Percentiles rank a stretch among this genome's conserved stretches.
phyloP scores from a whole-genome alignment of 371 early-diverging fungal genomes.

The Mortierella sp. region DNA sequence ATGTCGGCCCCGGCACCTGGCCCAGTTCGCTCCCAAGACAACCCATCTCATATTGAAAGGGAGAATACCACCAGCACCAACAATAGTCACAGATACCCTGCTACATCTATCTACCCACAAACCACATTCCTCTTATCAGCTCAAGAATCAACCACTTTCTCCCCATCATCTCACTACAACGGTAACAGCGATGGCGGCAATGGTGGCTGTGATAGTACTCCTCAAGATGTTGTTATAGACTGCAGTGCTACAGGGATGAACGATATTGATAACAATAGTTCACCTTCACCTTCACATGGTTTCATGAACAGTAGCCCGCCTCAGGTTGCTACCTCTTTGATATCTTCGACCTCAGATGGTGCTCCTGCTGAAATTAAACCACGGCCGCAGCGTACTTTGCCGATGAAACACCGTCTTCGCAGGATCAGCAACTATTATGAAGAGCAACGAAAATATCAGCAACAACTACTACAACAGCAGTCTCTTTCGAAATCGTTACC shows the following conservation, averaged over 20 bases:
- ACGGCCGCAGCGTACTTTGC: slow-evolving; percentile 14
- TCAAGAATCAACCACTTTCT: not conserved
- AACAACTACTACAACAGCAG: slow-evolving; percentile 2
- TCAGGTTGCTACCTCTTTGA: not conserved
- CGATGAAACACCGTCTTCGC: slow-evolving; percentile 26
- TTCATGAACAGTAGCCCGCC: not conserved
- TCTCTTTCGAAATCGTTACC: slow-evolving; percentile 10
- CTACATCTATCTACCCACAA: not conserved
- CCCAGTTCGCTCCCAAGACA: not conserved
- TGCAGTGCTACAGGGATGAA: too few relatives aligned
- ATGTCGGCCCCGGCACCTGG: not conserved
- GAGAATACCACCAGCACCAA: not conserved
- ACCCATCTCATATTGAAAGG: not conserved
- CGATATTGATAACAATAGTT: too few relatives aligned
- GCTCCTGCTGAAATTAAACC: not conserved
- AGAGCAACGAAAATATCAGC: slow-evolving; percentile 13
- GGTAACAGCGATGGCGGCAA: not conserved
- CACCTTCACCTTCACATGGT: not conserved
- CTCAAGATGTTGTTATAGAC: not conserved
- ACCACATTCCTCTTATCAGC: slow-evolving; percentile 7
- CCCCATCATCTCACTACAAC: not conserved
- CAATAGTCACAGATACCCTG: not conserved
- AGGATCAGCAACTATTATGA: slow-evolving; percentile 24
- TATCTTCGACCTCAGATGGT: not conserved
- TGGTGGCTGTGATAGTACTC: not conserved